Evolutionary conservation across 73 alveolate species (phyloP).

Genomic region (Stentor roeselii): DNA sequence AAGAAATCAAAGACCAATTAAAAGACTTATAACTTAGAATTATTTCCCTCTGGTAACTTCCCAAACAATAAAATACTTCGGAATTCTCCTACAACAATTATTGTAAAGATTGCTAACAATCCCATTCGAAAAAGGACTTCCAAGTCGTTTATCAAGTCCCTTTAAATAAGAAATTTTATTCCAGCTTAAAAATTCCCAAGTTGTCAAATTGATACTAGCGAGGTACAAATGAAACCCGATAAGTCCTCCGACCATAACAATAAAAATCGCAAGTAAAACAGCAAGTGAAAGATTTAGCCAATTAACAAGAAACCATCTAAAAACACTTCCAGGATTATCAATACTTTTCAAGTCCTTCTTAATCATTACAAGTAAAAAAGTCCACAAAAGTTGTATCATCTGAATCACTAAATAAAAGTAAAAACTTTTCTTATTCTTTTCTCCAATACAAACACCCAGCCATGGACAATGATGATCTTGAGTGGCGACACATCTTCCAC

Average conservation of each 20-base stretch:
- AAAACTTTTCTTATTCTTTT: conserved; percentile 56
- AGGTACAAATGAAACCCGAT: conserved; percentile 34
- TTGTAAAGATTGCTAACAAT: conserved; percentile 21
- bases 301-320: not conserved
- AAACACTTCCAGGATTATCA: not conserved
- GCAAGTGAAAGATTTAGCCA: conserved; percentile 7
- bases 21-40: no score
- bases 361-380: conserved; percentile 24
- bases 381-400: conserved; percentile 25
- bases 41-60: not conserved
- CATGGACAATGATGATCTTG: conserved; percentile 80
- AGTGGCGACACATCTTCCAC: conserved; percentile 63
- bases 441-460: conserved; percentile 72
- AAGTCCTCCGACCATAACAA: conserved; percentile 11
- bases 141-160: conserved; percentile 36
- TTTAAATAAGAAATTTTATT: conserved; percentile 42
- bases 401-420: conserved; percentile 32
- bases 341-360: not conserved
- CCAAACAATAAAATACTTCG: not conserved
- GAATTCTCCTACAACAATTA: not conserved
- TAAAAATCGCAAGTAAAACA: not conserved
- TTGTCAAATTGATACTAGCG: conserved; percentile 49
- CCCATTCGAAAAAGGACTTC: conserved; percentile 50
- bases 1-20: conserved; percentile 16
- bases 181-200: conserved; percentile 63